Evolutionary conservation across 2,329 filamentous ascomycete genomes (phyloP).

Genomic region (Lasiodiplodia sp.): DNA sequence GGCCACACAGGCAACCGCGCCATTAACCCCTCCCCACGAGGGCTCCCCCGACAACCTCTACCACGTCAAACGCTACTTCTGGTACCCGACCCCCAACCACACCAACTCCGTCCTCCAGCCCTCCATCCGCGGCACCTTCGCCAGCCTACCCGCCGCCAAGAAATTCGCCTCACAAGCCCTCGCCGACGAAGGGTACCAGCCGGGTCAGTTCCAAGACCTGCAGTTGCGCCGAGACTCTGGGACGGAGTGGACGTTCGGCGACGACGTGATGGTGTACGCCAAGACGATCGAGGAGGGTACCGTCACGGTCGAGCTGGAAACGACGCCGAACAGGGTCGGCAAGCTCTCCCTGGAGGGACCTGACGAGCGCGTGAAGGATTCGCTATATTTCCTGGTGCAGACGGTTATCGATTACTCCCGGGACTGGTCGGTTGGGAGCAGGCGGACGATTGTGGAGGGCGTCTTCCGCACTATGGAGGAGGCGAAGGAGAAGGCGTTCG

Average conservation of each 20-base stretch:
- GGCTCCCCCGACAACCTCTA: neutral
- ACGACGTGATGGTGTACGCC: slow-evolving; percentile 31
- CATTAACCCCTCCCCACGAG: no score
- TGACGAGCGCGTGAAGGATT: slow-evolving; percentile 31
- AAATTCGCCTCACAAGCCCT: neutral
- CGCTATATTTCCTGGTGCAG: neutral
- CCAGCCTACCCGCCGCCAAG: neutral
- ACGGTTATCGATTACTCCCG: slow-evolving; percentile 28
- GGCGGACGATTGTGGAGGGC: slow-evolving; percentile 29
- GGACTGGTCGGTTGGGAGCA: slow-evolving; percentile 31
- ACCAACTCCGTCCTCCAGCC: neutral
- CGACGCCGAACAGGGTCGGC: slow-evolving; percentile 21
- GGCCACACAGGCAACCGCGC: no score
- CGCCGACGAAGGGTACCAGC: slow-evolving; percentile 9
- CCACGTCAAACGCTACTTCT: slow-evolving; percentile 5
- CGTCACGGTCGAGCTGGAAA: slow-evolving; percentile 21
- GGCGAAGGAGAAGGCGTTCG: slow-evolving; percentile 23
- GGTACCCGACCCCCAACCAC: neutral
- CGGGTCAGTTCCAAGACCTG: neutral
- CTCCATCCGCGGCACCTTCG: neutral
- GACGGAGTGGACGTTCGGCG: neutral
- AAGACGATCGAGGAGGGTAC: slow-evolving; percentile 31
- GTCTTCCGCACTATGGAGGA: slow-evolving; percentile 30
- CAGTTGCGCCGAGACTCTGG: neutral
- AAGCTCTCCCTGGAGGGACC: neutral